Evolutionary conservation across 108 stramenopile genomes (phyloP).

Genomic region (Fragilariopsis cylindrus): DNA sequence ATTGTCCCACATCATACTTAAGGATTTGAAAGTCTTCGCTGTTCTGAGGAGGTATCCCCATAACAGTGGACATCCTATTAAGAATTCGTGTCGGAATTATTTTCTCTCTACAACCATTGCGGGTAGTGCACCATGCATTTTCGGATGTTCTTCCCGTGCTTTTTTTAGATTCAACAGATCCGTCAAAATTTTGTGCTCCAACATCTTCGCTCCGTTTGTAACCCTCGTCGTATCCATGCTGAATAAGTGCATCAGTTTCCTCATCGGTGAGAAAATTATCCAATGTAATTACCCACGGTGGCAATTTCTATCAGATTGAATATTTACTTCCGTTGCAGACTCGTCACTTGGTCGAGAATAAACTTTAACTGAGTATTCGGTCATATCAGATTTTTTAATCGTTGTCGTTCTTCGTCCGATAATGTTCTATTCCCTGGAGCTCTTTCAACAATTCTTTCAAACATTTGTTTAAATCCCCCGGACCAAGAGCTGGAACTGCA

Average conservation of each 20-base stretch:
- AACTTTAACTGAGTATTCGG: constrained; percentile 69
- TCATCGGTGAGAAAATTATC: constrained; percentile 80
- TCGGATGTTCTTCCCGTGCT: constrained; percentile 40
- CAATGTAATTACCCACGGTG: constrained; percentile 84
- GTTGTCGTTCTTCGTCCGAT: constrained; percentile 36
- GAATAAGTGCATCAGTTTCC: constrained; percentile 71
- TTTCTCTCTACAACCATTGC: constrained; percentile 63
- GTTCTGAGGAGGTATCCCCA: constrained; percentile 44
- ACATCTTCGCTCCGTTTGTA: constrained; percentile 85
- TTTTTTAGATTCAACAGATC: constrained; percentile 42
- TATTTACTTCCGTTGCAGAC: constrained; percentile 39
- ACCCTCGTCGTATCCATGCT: constrained; percentile 59
- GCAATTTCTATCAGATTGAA: constrained; percentile 40
- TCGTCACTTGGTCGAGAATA: constrained; percentile 55
- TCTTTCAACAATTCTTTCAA: constrained; percentile 70
- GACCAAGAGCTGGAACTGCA: constrained; percentile 42
- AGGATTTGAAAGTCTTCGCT: constrained; percentile 79
- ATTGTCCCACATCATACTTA: constrained; percentile 41
- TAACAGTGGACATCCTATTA: constrained; percentile 55
- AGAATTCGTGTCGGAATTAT: constrained; percentile 45
- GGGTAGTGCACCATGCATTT: constrained; percentile 83
- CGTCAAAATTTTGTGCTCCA: constrained; percentile 47
- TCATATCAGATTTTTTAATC: constrained; percentile 46
- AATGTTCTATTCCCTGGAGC: constrained; percentile 78
- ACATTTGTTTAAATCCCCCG: constrained; percentile 76